Evolutionary conservation across 768 basidiomycete genomes (phyloP), one percentile per base, ranked within the genome.

Genomic region (Tulasnella sp.): DNA sequence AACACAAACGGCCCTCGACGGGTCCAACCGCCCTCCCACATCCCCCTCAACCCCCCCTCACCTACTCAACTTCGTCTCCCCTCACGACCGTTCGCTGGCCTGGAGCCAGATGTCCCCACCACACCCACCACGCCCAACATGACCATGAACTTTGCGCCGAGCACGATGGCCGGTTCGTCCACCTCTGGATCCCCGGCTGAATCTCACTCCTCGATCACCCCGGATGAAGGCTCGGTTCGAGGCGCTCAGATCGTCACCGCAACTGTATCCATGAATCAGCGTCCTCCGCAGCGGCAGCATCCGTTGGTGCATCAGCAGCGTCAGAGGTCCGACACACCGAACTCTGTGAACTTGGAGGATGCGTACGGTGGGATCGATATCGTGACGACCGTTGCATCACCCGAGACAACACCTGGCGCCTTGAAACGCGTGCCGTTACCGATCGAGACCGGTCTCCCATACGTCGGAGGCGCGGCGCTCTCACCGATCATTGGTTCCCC

Each of bases 111-210:
- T 29, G 54, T 55, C 5, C 54, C 54, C 2, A 45, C 43, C 3
- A 55, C 54, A 17, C 54, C 54, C 12, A 55, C 54, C 8, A 55
- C 54, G 10, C 54, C 54, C 15, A 38, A 38, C 34, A 38, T 38
- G 15, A 38, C 34, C 7, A 38, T 38, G 34, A 15, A 15, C 34
- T 38, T 38, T 15, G 29, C 38, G 11, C 42, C 44, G 41, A 55
- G 54, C 17, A 15, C 2, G 1, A 42, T 55, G 10, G 38, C 54
- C 3, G 44, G 38, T 17, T 43, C 54, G 27, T 43, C 54, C n/a
- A 45, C 38, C 38, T 1, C 41, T 19, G 19, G 41, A 25, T 42
- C 34, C 19, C 30, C 30, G 17, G 24, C 41, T 15, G n/a, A 8
- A 12, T 19, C 30, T 2, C 22, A 12, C 19, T 54, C 53, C 7